Conservation (phyloP, 192 early-diverging fungal genomes). For the Coemansia sp. region DNA sequence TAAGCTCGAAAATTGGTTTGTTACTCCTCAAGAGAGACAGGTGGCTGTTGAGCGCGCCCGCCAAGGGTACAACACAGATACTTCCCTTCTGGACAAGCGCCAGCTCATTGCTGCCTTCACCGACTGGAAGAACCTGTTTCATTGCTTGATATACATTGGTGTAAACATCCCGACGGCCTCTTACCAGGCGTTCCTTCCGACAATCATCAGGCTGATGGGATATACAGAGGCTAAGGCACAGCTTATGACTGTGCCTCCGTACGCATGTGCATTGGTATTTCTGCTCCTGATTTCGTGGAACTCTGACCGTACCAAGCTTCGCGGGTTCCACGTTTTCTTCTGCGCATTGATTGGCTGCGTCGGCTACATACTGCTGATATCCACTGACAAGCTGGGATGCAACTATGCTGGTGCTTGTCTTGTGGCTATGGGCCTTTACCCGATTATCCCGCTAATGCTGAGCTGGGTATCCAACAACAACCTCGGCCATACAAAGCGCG, state of each 20-base stretch:
- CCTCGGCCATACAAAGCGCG: constrained; percentile 74
- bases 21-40: constrained; percentile 56
- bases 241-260: constrained; percentile 58
- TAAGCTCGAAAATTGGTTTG: constrained; percentile 47
- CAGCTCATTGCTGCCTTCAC: constrained; percentile 53
- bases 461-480: constrained; percentile 69
- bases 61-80: constrained; percentile 45
- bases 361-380: constrained; percentile 52
- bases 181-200: constrained; percentile 70
- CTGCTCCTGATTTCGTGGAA: constrained; percentile 46
- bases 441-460: constrained; percentile 64
- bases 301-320: constrained; percentile 55
- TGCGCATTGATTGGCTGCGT: constrained; percentile 35
- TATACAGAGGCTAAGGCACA: constrained; percentile 56
- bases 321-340: constrained; percentile 48
- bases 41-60: constrained; percentile 58
- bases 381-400: constrained; percentile 22
- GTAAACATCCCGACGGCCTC: constrained; percentile 66
- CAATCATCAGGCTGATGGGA: constrained; percentile 70
- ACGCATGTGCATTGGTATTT: constrained; percentile 48
- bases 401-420: constrained; percentile 56
- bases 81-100: constrained; percentile 30
- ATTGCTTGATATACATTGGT: constrained; percentile 65
- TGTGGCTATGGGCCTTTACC: constrained; percentile 50
- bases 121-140: constrained; percentile 59